Base-by-base conservation (phyloP, 768 basidiomycete genomes). In the Cantharellus anzutake region DNA sequence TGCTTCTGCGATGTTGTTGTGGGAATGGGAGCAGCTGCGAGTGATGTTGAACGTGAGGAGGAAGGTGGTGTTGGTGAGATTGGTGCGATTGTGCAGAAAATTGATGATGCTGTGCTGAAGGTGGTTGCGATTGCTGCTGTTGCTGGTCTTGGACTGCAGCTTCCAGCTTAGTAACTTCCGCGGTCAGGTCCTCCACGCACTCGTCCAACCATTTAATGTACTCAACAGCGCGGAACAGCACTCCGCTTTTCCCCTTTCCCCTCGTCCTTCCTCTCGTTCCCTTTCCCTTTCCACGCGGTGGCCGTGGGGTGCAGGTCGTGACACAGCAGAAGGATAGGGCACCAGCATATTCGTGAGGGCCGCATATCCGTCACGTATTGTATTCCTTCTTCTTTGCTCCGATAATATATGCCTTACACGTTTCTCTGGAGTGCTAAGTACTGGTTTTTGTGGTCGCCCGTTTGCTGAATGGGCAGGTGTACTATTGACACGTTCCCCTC, bases 321-420 rank as follows among this genome's bases (percentile, higher is more conserved):
- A 67, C 59, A 3, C 56, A 44, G 59, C 64, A 53, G 14, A 7
- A 14, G 62, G 62, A 29, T 63, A 80, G 82, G 87, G 85, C 0
- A 86, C 81, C 59, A 93, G 81, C 34, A 94, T 73, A 0, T 82
- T 72, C 40, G 89, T 90, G 48, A 94, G 72, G 67, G 90, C 86
- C 1, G 86, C 81, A 70, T 92, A 94, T 44, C 89, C 89, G 63
- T 87, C 83, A 48, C 87, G 82, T 64, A 94, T 94, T 57, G 86
- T 86, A 66, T 93, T 93, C 5, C 91, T 81, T 4, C 91, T 85
- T 66, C 88, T 88, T 71, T 94, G 90, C 68, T 94, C 91, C 4
- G 87, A 90, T 79, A 89, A 82, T 74, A 94, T 92, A 73, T 94
- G 89, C 68, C 92, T 91, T 14, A 88, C 78, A 7, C 89, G 79